Evolutionary conservation across 2,329 filamentous ascomycete genomes (phyloP), one percentile per base, ranked within the genome.

Genomic region (Cytospora piceicola): DNA sequence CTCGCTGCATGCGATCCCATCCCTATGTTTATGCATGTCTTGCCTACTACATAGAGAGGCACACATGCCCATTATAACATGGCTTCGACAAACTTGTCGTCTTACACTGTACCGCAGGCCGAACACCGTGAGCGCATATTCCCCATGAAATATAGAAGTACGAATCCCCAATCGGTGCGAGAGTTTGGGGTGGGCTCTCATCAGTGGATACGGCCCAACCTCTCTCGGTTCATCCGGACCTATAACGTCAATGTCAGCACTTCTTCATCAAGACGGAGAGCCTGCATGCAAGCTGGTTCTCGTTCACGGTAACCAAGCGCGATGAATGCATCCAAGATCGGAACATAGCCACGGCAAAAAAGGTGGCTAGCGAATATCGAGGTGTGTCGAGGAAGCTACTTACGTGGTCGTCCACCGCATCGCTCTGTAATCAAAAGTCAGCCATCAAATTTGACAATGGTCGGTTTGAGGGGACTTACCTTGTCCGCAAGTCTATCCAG

Each of bases 401-500:
- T 72, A 94, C 91, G 74, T 90, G 86, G 70, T 94, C 91, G 76
- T 93, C 91, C 71, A 96, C 91, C 71, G 83, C 85, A 75, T 96
- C 93, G 78, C 89, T 94, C 92, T 92, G 76, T 62, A 61, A n/a
- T n/a, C n/a, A n/a, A n/a, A n/a, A n/a, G n/a, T n/a, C n/a, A n/a
- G n/a, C n/a, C n/a, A n/a, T n/a, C n/a, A n/a, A n/a, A n/a, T n/a
- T n/a, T n/a, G n/a, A n/a, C n/a, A n/a, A n/a, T n/a, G n/a, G n/a
- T n/a, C n/a, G n/a, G n/a, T n/a, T n/a, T n/a, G n/a, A n/a, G n/a
- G 15, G 5, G 67, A 72, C 81, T 74, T 78, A 91, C 91, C 90
- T 96, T 96, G 70, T 81, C 81, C 70, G 86, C 91, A 74, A 97
- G 92, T 66, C 88, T 85, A 68, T 91, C 20, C 76, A 76, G 24